These are phyloP conservation scores for Tetratostichococcus sp. DNA, from an alignment of 139 green algal species.

Conservation along the genomic window DNA sequence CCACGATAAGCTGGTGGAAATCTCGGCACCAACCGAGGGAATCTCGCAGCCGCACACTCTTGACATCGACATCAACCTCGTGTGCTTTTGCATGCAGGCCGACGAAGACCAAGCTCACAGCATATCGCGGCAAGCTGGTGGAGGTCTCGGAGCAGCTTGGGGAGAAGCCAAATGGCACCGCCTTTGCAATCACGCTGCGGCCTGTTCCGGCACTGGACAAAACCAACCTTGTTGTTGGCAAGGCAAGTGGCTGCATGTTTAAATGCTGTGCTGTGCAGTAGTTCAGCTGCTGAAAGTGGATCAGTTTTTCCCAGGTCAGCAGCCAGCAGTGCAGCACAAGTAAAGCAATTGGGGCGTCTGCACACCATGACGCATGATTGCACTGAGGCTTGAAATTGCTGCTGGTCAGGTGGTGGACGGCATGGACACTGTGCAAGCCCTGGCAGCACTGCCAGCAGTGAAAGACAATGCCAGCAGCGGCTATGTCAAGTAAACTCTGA, in stretches of 20 bases:
- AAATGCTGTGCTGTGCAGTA: neutral
- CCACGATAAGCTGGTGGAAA: no score
- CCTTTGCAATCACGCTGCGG: slow-evolving; percentile 47
- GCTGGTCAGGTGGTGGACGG: slow-evolving; percentile 40
- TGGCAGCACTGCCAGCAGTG: slow-evolving; percentile 39
- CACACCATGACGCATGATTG: no score
- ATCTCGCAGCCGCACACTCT: no score
- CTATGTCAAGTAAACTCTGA: slow-evolving; percentile 55
- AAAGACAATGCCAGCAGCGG: slow-evolving; percentile 41
- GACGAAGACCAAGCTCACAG: slow-evolving; percentile 45
- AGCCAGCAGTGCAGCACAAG: no score
- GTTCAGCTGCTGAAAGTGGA: neutral
- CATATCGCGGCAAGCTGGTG: slow-evolving; percentile 54
- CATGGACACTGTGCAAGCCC: slow-evolving; percentile 34
- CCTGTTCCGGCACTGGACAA: slow-evolving; percentile 38
- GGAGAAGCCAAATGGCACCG: slow-evolving; percentile 45
- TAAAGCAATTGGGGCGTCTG: no score
- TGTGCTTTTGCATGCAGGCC: no score
- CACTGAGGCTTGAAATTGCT: no score
- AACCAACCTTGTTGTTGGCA: slow-evolving; percentile 52
- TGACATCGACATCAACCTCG: no score
- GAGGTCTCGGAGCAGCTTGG: slow-evolving; percentile 40
- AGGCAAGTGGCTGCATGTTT: neutral
- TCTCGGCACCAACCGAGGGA: no score
- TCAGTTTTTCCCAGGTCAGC: no score